phyloP scores from a whole-genome alignment of 2,329 filamentous ascomycete genomes.

The Claviceps digitariae region DNA sequence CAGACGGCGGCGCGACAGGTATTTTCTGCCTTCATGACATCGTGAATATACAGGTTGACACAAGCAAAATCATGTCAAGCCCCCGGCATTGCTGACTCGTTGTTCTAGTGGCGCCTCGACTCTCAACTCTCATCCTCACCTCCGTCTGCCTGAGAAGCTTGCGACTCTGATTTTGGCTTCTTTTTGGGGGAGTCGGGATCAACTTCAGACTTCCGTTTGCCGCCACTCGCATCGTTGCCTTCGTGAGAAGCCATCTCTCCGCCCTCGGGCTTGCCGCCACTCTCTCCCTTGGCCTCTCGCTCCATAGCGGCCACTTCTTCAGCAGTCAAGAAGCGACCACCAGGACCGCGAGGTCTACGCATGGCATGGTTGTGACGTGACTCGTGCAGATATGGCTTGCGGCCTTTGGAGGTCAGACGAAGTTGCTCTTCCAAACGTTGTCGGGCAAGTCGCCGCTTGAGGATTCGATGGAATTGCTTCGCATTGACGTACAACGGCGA shows the following conservation, averaged over 20 bases:
- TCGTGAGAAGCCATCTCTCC: conserved; percentile 13
- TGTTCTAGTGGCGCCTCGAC: neutral
- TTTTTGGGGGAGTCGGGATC: conserved; percentile 37
- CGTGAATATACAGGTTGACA: conserved; percentile 17
- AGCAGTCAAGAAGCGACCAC: conserved; percentile 88
- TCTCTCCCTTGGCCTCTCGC: conserved; percentile 36
- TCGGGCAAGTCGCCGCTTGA: conserved; percentile 84
- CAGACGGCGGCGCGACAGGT: conserved; percentile 3
- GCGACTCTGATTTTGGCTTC: conserved; percentile 39
- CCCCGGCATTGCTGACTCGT: neutral
- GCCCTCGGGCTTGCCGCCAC: conserved; percentile 18
- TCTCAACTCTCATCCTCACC: conserved; percentile 19
- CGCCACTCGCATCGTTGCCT: conserved; percentile 23
- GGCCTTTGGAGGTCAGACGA: conserved; percentile 81
- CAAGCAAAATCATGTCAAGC: conserved; percentile 1
- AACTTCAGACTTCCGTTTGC: conserved; percentile 48
- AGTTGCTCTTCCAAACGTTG: conserved; percentile 90
- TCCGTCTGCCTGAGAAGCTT: conserved; percentile 24
- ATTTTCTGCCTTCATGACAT: conserved; percentile 21
- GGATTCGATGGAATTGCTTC: conserved; percentile 94
- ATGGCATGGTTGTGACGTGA: conserved; percentile 97
- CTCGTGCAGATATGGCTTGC: conserved; percentile 95
- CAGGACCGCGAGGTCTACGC: conserved; percentile 84
- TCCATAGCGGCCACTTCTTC: conserved; percentile 92
- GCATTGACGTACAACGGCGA: conserved; percentile 96